These are phyloP conservation scores for Phanerochaete carnosa DNA, from an alignment of 768 basidiomycete species.

Conservation along the genomic window DNA sequence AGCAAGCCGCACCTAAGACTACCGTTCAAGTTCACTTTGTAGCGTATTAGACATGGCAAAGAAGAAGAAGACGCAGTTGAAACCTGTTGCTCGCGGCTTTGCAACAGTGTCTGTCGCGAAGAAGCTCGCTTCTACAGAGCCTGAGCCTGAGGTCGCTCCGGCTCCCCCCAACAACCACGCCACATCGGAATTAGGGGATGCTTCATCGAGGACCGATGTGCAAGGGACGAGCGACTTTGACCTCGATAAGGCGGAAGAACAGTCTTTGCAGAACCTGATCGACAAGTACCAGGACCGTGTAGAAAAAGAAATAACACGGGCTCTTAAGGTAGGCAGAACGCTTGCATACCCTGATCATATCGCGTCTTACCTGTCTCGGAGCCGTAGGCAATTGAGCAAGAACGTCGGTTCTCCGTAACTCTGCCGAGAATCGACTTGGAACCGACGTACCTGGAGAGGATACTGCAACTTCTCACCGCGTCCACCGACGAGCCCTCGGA, in stretches of 20 bases:
- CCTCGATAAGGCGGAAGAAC: conserved; percentile 45
- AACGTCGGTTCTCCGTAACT: conserved; percentile 67
- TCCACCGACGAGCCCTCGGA: conserved; percentile 16
- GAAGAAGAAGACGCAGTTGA: conserved; percentile 82
- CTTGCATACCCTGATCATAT: not conserved
- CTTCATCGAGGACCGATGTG: conserved; percentile 5
- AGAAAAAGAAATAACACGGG: conserved; percentile 76
- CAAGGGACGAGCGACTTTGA: conserved; percentile 10
- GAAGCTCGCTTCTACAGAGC: conserved; percentile 43
- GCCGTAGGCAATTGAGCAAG: conserved; percentile 72
- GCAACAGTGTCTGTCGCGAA: conserved; percentile 82
- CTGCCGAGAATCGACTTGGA: conserved; percentile 66
- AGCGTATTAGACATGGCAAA: conserved; percentile 52
- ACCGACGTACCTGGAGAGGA: conserved; percentile 48
- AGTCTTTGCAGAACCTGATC: conserved; percentile 64
- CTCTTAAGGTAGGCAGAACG: conserved; percentile 60
- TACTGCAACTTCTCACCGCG: conserved; percentile 51
- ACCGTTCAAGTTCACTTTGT: not conserved
- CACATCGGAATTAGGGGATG: conserved; percentile 22
- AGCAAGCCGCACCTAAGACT: not conserved
- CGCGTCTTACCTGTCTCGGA: not conserved
- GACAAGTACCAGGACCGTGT: conserved; percentile 85
- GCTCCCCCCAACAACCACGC: conserved; percentile 13
- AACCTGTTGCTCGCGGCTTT: conserved; percentile 72
- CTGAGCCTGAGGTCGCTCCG: conserved; percentile 15